Conservation (phyloP, 176 grass and related monocot species). For the Lolium perenne region DNA sequence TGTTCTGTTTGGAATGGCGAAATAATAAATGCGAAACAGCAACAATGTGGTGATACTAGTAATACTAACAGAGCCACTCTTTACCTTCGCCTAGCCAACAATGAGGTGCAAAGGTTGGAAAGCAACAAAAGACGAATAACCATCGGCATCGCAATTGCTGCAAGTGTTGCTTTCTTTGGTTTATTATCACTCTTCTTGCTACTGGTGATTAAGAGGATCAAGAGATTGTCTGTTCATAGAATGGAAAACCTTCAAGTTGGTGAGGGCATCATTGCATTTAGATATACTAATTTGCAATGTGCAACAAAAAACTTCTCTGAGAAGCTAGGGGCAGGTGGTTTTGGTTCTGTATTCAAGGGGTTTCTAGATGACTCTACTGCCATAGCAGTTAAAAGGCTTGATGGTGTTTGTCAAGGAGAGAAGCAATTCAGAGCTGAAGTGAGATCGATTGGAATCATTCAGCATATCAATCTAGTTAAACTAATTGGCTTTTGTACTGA, state of each 20-base stretch:
- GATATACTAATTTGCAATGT: conserved; percentile 45
- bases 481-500: conserved; percentile 66
- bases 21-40: conserved; percentile 59
- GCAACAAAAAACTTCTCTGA: conserved; percentile 69
- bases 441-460: conserved; percentile 50
- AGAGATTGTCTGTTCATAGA: not conserved
- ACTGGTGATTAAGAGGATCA: conserved; percentile 23
- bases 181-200: conserved; percentile 24
- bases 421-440: conserved; percentile 70
- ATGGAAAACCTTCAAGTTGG: conserved; percentile 23
- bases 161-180: conserved; percentile 19
- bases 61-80: conserved; percentile 44
- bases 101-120: conserved; percentile 38
- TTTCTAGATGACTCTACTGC: conserved; percentile 38
- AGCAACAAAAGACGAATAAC: not conserved
- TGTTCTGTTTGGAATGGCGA: conserved; percentile 54
- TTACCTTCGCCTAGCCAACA: conserved; percentile 53
- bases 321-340: conserved; percentile 60
- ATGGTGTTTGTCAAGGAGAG: conserved; percentile 55
- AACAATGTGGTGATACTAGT: conserved; percentile 31
- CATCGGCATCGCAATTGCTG: not conserved
- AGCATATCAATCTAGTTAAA: conserved; percentile 69
- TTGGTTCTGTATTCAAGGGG: conserved; percentile 76
- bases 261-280: conserved; percentile 45
- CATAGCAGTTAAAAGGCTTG: conserved; percentile 73